These are phyloP conservation scores for Aspergillus sp. DNA, from an alignment of 2,329 filamentous ascomycete genomes.

Conservation along the genomic window DNA sequence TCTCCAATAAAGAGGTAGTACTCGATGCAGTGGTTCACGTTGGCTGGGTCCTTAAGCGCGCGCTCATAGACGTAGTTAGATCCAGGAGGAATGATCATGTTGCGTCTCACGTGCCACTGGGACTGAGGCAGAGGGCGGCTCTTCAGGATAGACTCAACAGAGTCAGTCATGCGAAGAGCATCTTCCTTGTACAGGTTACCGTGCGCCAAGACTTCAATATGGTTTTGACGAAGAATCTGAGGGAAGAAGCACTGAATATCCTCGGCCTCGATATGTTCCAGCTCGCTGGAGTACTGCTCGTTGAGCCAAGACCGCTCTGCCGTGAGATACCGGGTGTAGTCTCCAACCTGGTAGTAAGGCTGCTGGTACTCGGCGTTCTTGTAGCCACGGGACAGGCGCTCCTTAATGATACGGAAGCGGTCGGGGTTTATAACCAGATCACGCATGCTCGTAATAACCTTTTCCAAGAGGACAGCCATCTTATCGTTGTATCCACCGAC, in stretches of 20 bases:
- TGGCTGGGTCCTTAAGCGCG: slow-evolving; percentile 80
- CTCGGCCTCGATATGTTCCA: slow-evolving; percentile 73
- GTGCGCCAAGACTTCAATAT: slow-evolving; percentile 86
- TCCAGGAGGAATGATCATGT: slow-evolving; percentile 75
- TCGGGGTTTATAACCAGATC: slow-evolving; percentile 84
- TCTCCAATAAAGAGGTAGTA: slow-evolving; percentile 74
- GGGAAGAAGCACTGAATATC: slow-evolving; percentile 78
- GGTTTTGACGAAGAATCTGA: slow-evolving; percentile 78
- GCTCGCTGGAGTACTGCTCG: slow-evolving; percentile 77
- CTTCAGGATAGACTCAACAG: slow-evolving; percentile 78
- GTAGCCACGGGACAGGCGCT: slow-evolving; percentile 74
- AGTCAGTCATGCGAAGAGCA: slow-evolving; percentile 79
- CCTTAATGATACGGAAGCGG: slow-evolving; percentile 88
- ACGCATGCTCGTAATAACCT: slow-evolving; percentile 81
- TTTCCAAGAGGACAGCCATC: slow-evolving; percentile 84
- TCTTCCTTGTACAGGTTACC: slow-evolving; percentile 96
- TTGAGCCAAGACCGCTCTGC: slow-evolving; percentile 77
- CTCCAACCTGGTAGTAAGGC: slow-evolving; percentile 85
- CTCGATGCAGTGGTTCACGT: slow-evolving; percentile 86
- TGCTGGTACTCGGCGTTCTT: slow-evolving; percentile 88
- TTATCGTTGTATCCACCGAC: slow-evolving; percentile 97
- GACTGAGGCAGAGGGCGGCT: slow-evolving; percentile 72
- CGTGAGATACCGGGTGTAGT: slow-evolving; percentile 80
- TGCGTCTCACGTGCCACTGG: slow-evolving; percentile 80
- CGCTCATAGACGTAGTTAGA: slow-evolving; percentile 84